These are phyloP conservation scores for Eustoma russellianum DNA, from an alignment of 257 asterid species.

Conservation along the genomic window DNA sequence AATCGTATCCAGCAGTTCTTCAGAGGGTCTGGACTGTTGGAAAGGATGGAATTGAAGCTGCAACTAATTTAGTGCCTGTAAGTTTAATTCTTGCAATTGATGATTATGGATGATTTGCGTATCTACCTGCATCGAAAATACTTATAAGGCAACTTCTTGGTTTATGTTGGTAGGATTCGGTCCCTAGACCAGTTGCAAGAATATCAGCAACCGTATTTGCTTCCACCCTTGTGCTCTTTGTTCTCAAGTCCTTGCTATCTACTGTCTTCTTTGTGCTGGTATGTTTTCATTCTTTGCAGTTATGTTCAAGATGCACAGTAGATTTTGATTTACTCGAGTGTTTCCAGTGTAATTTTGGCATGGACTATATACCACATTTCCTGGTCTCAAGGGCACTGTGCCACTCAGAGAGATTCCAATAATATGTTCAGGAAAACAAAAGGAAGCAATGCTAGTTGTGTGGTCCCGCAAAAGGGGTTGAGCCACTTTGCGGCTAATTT, in stretches of 20 bases:
- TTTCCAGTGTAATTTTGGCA: too few species aligned
- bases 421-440: too few species aligned
- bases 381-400: too few species aligned
- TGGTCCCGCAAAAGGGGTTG: too few species aligned
- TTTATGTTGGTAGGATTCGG: constrained; percentile 30
- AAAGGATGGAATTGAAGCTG: constrained; percentile 89
- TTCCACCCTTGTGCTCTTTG: constrained; percentile 41
- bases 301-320: background rate
- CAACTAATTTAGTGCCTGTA: constrained; percentile 85
- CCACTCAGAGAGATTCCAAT: too few species aligned
- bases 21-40: constrained; percentile 74
- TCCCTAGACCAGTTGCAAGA: constrained; percentile 89
- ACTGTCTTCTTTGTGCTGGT: constrained; percentile 84
- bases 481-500: too few species aligned
- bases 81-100: constrained; percentile 14
- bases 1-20: constrained; percentile 30
- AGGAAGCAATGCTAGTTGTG: too few species aligned
- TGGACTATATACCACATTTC: too few species aligned
- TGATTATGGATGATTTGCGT: background rate
- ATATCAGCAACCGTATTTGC: constrained; percentile 52
- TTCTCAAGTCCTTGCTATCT: constrained; percentile 77
- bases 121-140: background rate
- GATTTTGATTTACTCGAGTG: too few species aligned
- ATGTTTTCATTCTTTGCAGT: constrained; percentile 11
- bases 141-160: background rate